Evolutionary conservation across 2,329 filamentous ascomycete genomes (phyloP).

Genomic region (Pseudocercospora cruenta): DNA sequence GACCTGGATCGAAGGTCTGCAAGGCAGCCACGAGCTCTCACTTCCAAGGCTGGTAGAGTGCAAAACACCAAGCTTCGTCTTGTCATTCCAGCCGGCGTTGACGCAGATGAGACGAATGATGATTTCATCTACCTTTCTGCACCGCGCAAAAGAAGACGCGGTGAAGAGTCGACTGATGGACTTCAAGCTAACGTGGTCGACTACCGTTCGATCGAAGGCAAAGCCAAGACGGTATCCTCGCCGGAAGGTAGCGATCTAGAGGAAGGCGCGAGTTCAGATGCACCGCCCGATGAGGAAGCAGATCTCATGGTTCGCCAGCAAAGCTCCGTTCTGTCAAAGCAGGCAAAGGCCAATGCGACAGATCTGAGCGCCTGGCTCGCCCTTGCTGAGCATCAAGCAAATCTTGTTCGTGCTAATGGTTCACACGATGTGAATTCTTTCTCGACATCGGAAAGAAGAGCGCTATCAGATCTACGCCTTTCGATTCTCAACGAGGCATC

Average conservation of each 20-base stretch:
- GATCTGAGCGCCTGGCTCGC: conserved; percentile 75
- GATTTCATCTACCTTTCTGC: conserved; percentile 29
- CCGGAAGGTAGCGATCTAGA: conserved; percentile 44
- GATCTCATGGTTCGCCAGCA: conserved; percentile 49
- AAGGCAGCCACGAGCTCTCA: conserved; percentile 17
- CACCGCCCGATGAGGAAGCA: conserved; percentile 10
- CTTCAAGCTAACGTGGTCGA: conserved; percentile 30
- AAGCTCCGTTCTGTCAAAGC: conserved; percentile 65
- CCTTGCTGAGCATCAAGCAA: conserved; percentile 78
- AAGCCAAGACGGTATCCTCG: conserved; percentile 27
- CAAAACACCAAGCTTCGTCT: conserved; percentile 13
- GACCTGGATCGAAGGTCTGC: not conserved
- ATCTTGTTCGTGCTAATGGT: conserved; percentile 56
- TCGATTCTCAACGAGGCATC: conserved; percentile 80
- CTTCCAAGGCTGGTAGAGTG: conserved; percentile 20
- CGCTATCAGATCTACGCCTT: conserved; percentile 77
- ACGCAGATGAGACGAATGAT: not conserved
- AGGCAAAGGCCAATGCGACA: conserved; percentile 66
- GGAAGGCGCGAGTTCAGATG: conserved; percentile 37
- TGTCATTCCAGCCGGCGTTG: not conserved
- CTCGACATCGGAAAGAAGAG: conserved; percentile 65
- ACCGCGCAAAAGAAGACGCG: conserved; percentile 27
- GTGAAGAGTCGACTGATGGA: conserved; percentile 18
- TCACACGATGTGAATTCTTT: conserved; percentile 50
- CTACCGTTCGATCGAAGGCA: conserved; percentile 45